Percentiles rank a stretch among this genome's conserved stretches.
Conservation (phyloP, 2,329 filamentous ascomycete genomes). For the Xylaria multiplex region DNA sequence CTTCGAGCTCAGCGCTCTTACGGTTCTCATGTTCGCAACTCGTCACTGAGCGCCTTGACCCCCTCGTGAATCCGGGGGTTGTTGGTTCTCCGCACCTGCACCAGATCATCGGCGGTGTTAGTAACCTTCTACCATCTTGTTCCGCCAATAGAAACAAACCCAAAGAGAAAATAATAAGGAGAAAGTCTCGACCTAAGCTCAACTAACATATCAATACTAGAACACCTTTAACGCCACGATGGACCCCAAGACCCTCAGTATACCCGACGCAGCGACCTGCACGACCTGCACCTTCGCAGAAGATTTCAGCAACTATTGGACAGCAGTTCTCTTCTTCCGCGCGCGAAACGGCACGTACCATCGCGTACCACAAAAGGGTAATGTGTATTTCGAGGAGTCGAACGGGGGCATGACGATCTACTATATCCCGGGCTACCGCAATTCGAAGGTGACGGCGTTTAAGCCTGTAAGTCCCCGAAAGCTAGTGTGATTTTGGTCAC, state of each 20-base stretch:
- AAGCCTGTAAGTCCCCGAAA: slow-evolving; percentile 47
- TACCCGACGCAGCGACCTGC: slow-evolving; percentile 50
- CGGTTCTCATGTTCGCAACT: slow-evolving; percentile 45
- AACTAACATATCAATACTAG: slow-evolving; percentile 21
- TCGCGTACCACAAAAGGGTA: slow-evolving; percentile 42
- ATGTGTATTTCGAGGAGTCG: slow-evolving; percentile 48
- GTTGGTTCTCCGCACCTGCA: slow-evolving; percentile 44
- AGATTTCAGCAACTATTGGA: slow-evolving; percentile 56
- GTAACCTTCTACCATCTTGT: slow-evolving; percentile 2
- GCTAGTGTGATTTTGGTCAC: too few relatives aligned
- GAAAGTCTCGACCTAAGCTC: not conserved
- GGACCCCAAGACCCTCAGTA: slow-evolving; percentile 42
- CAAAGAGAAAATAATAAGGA: too few relatives aligned
- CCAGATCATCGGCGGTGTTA: slow-evolving; percentile 45
- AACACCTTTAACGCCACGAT: slow-evolving; percentile 50
- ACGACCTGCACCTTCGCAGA: slow-evolving; percentile 56
- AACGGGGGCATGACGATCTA: slow-evolving; percentile 56
- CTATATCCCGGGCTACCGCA: slow-evolving; percentile 51
- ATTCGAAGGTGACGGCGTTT: slow-evolving; percentile 55
- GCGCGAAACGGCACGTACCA: slow-evolving; percentile 52
- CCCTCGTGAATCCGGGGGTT: slow-evolving; percentile 42
- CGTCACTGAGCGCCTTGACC: slow-evolving; percentile 42
- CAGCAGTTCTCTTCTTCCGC: slow-evolving; percentile 53
- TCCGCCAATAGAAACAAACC: too few relatives aligned
- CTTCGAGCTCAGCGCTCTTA: slow-evolving; percentile 30